phyloP scores from a whole-genome alignment of 2,329 filamentous ascomycete genomes.

The Pseudogymnoascus sp. region DNA sequence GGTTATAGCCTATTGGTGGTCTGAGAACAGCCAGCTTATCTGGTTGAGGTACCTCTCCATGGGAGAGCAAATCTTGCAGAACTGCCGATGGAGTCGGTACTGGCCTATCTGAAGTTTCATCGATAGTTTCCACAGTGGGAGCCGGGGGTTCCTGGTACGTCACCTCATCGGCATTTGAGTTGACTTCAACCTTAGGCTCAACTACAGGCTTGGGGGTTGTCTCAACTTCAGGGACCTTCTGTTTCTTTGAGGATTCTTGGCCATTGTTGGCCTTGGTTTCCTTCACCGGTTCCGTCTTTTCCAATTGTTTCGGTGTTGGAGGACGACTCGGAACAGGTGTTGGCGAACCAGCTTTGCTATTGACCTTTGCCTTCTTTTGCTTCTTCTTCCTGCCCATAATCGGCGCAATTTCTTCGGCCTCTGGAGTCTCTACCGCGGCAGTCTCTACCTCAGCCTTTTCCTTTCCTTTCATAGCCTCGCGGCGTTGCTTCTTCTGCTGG shows the following conservation, averaged over 20 bases:
- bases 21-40: conserved; percentile 37
- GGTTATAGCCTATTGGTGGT: conserved; percentile 26
- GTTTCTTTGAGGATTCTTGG: conserved; percentile 12
- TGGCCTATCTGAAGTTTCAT: conserved; percentile 25
- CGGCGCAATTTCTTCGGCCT: conserved; percentile 50
- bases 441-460: conserved; percentile 46
- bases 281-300: conserved; percentile 10
- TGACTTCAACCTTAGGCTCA: conserved; percentile 18
- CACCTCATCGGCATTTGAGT: conserved; percentile 15
- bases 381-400: conserved; percentile 79
- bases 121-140: conserved; percentile 19
- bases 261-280: conserved; percentile 7
- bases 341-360: conserved; percentile 24
- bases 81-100: conserved; percentile 28
- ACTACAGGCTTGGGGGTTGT: conserved; percentile 15
- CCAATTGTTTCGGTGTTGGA: conserved; percentile 17
- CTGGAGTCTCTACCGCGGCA: conserved; percentile 36
- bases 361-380: conserved; percentile 63
- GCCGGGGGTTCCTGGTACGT: conserved; percentile 18
- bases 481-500: conserved; percentile 68
- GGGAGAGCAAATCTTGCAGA: conserved; percentile 33
- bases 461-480: conserved; percentile 59
- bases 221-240: conserved; percentile 13
- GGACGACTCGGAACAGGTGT: conserved; percentile 24
- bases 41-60: conserved; percentile 29